Evolutionary conservation across 495 filamentous ascomycete genomes (phyloP).

Genomic region (Aspergillus mulundensis): DNA sequence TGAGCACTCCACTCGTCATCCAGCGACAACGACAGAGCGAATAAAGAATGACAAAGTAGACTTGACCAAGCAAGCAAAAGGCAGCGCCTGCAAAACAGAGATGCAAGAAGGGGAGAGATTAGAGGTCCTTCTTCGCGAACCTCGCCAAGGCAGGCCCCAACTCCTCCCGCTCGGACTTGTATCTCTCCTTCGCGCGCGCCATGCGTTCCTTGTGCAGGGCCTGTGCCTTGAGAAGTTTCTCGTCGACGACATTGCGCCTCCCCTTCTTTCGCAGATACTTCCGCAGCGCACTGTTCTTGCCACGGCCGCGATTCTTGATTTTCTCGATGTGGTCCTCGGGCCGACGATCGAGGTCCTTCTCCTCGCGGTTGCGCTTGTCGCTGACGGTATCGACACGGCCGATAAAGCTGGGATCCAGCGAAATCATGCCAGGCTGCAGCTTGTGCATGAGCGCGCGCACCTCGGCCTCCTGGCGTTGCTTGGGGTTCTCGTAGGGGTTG

Average conservation of each 20-base stretch:
- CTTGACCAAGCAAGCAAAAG: conserved; percentile 11
- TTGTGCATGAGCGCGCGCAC: conserved; percentile 87
- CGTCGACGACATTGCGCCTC: conserved; percentile 87
- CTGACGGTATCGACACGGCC: conserved; percentile 78
- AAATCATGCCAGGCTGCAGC: conserved; percentile 95
- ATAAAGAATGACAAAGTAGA: conserved; percentile 1
- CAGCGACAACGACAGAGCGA: neutral
- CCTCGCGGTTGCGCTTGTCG: conserved; percentile 65
- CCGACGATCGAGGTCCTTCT: conserved; percentile 70
- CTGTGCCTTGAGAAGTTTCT: conserved; percentile 67
- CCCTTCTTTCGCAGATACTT: conserved; percentile 88
- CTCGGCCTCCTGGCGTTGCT: conserved; percentile 91
- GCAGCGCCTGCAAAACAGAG: neutral
- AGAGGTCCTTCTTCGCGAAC: conserved; percentile 56
- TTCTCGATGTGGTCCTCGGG: conserved; percentile 66
- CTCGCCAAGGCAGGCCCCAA: conserved; percentile 68
- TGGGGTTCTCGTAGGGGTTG: conserved; percentile 94
- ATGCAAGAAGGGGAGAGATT: conserved; percentile 19
- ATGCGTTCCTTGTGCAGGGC: conserved; percentile 61
- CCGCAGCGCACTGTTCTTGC: conserved; percentile 86
- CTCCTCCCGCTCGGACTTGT: conserved; percentile 57
- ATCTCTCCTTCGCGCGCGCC: conserved; percentile 57
- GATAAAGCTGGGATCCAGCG: conserved; percentile 83
- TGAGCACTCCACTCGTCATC: conserved; percentile 11
- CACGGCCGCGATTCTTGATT: conserved; percentile 71